Base-by-base conservation (phyloP, 1,284 basidiomycete genomes). In the Cutaneotrichosporon cyanovorans region DNA sequence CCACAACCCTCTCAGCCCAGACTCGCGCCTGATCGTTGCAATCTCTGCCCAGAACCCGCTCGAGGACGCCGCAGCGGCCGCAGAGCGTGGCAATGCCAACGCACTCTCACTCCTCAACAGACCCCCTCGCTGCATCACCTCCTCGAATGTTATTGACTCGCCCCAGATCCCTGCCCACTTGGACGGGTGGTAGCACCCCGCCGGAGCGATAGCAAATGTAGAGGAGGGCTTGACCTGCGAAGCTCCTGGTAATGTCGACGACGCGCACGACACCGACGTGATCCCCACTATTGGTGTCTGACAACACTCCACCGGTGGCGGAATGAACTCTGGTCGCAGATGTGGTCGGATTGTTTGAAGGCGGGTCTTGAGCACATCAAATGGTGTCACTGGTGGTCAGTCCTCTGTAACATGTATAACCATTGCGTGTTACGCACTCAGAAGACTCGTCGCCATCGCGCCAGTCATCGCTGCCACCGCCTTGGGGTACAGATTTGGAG, bases 1-100 rank as follows among this genome's bases (percentile, higher is more conserved):
- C 88, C 88, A 93, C 4, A 93, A 70, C 0, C 87, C 88, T 42
- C 78, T 74, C 2, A 83, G 53, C 9, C 88, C 89, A 64, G 88
- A 85, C 42, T 82, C 84, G 51, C 76, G 74, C 74, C 80, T 79
- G 11, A 93, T 84, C 61, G 85, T 83, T 20, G 78, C 77, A 18
- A 89, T 74, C 12, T 89, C 89, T 64, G 86, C 85, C 63, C 78
- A 78, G 62, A 90, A 89, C 4, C 88, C 87, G 10, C 52, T 42
- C 42, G 44, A 36, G 15, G 43, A 39, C 11, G 40, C 20, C 20
- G 21, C 30, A 5, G 32, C 23, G 30, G 34, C 40, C 5, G 44
- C 41, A 11, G 39, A 12, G 14, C 37, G 40, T 5, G 55, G 60
- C 40, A 59, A 33, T 2, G 56, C 55, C 22, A 63, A 40, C 10